Base-by-base conservation (phyloP, 2,329 filamentous ascomycete genomes). In the Aspergillus ochraceus region DNA sequence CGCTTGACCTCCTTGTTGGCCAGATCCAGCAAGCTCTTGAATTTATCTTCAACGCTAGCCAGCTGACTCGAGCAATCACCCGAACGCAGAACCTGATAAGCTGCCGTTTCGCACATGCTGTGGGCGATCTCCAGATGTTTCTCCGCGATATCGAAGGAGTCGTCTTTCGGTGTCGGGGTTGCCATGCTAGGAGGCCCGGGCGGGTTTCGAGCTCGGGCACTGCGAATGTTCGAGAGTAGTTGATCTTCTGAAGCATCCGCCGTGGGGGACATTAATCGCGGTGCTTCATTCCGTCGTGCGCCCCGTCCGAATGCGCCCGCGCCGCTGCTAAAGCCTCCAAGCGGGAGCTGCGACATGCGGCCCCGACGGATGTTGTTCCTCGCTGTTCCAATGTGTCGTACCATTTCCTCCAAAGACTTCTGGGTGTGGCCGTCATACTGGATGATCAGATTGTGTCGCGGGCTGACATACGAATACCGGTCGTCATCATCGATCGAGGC, bases 401-500 rank as follows among this genome's bases (percentile, higher is more conserved):
- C 92, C 53, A 97, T 79, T 57, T 89, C 83, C 68, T 96, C 92
- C 65, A 97, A 92, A 45, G 89, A 87, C 54, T 86, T 86, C 72
- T 97, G 92, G 3, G 96, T 88, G 62, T 91, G 88, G 66, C 90
- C 91, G 72, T 97, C 93, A 72, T 97, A 97, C 76, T 92, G 93
- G n/a, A 97, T 90, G 46, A 95, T 88, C 51, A 94, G 88, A 82
- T 91, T 90, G 59, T 84, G 88, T 65, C 89, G 86, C 3, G 87
- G 87, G 57, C 90, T 87, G 72, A 89, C 90, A 62, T 86, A 85
- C n/a, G 68, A 63, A 29, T 69, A 66, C 19, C 65, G 69, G 10
- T 76, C 69, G 8, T 58, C 65, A 2, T 74, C 75, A 11, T 70
- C 66, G 32, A 74, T 58, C 1, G 75, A 78, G 6, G 64, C 66